Evolutionary conservation across 148 eudicot species (phyloP).

Genomic region (Nepenthes mirabilis): DNA sequence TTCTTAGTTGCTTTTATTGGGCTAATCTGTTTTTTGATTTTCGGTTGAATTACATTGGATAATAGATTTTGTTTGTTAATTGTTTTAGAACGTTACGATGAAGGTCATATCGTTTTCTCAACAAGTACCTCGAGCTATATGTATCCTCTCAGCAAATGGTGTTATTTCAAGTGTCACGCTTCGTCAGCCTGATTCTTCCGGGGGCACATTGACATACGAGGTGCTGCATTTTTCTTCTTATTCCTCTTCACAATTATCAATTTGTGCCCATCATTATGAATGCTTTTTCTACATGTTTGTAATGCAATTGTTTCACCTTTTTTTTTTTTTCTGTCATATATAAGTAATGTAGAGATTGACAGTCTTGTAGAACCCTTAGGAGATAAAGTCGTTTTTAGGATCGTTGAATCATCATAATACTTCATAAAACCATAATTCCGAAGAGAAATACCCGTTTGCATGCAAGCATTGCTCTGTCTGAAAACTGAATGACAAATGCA

Average conservation of each 20-base stretch:
- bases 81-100: constrained; percentile 78
- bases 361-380: too few species aligned
- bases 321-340: background rate
- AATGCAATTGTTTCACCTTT: background rate
- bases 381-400: too few species aligned
- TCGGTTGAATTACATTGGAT: too few species aligned
- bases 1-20: too few species aligned
- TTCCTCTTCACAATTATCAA: background rate
- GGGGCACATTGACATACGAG: constrained; percentile 99
- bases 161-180: constrained; percentile 90
- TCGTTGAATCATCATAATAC: too few species aligned
- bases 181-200: constrained; percentile 93
- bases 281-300: background rate
- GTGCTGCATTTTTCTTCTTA: constrained; percentile 17
- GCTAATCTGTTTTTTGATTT: too few species aligned
- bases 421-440: too few species aligned
- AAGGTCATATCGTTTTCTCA: constrained; percentile 97
- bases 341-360: background rate
- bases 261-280: background rate
- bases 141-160: constrained; percentile 92
- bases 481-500: too few species aligned
- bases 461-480: too few species aligned
- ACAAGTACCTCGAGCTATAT: constrained; percentile 94
- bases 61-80: constrained; percentile 5
- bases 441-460: too few species aligned